Conservation (phyloP, 176 grass and related monocot genomes). For the Dactylis glomerata region DNA sequence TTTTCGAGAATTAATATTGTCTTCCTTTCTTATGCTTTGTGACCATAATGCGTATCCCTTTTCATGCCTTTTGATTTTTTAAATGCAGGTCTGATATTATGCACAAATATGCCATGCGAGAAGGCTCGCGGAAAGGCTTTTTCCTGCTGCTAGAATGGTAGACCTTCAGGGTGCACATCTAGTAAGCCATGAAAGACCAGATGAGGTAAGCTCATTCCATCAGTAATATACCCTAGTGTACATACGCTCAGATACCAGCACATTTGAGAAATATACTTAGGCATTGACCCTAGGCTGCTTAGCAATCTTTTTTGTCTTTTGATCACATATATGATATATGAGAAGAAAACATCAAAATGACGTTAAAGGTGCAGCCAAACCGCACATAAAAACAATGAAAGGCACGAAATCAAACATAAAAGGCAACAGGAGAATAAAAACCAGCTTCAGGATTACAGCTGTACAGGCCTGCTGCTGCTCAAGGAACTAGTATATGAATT, state of each 20-base stretch:
- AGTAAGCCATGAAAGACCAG: constrained; percentile 93
- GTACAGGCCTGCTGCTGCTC: neutral
- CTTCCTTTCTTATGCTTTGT: neutral
- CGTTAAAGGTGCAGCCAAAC: neutral
- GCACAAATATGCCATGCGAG: constrained; percentile 80
- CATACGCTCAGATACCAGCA: neutral
- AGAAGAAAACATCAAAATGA: neutral
- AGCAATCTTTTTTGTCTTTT: neutral
- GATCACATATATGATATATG: neutral
- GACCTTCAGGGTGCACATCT: constrained; percentile 94
- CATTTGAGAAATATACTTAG: neutral
- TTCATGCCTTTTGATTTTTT: neutral
- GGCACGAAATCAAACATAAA: neutral
- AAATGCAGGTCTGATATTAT: constrained; percentile 72
- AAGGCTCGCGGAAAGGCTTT: constrained; percentile 66
- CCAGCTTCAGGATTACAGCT: neutral
- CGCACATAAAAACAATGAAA: neutral
- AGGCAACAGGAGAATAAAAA: neutral
- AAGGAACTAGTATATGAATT: neutral
- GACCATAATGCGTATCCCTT: neutral
- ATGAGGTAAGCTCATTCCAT: constrained; percentile 58
- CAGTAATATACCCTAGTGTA: neutral
- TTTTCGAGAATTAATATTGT: neutral
- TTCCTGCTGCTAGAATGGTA: constrained; percentile 87
- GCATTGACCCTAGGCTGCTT: neutral